Conservation (phyloP, 108 stramenopile species). For the Conticribra guillardii region DNA sequence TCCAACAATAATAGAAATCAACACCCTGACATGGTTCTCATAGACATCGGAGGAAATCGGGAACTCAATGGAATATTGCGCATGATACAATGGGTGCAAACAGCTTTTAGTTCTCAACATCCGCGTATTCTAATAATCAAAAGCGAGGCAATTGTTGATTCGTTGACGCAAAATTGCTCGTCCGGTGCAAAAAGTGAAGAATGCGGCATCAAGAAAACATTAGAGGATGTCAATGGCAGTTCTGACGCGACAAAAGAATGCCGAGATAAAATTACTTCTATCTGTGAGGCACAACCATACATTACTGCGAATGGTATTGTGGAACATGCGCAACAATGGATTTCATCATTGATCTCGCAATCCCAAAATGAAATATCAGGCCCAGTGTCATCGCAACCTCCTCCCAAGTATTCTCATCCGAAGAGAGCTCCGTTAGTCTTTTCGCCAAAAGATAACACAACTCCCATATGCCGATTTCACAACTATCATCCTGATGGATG, state of each 20-base stretch:
- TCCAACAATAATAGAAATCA: neutral
- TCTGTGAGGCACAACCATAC: no score
- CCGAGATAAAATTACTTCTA: no score
- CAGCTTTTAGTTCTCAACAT: slow-evolving; percentile 28
- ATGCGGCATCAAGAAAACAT: neutral
- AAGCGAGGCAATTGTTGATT: slow-evolving; percentile 63
- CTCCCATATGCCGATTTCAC: slow-evolving; percentile 84
- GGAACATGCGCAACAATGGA: slow-evolving; percentile 38
- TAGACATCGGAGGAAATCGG: slow-evolving; percentile 90
- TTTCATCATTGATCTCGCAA: slow-evolving; percentile 19
- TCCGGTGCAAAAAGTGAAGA: slow-evolving; percentile 2
- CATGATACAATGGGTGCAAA: slow-evolving; percentile 74
- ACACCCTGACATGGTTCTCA: slow-evolving; percentile 59
- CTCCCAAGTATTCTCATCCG: slow-evolving; percentile 63
- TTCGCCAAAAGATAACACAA: slow-evolving; percentile 60
- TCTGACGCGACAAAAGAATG: no score
- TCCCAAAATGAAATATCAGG: slow-evolving; percentile 1
- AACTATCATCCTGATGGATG: slow-evolving; percentile 80
- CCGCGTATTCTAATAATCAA: slow-evolving; percentile 73
- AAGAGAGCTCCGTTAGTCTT: slow-evolving; percentile 66
- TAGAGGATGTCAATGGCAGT: slow-evolving; percentile 1
- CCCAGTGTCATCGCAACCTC: slow-evolving; percentile 11
- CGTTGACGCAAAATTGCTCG: slow-evolving; percentile 9
- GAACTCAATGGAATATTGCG: slow-evolving; percentile 59
- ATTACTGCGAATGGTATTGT: slow-evolving; percentile 24